These are phyloP conservation scores for Fusarium mangiferae DNA, from an alignment of 2,329 filamentous ascomycete species.

Conservation along the genomic window DNA sequence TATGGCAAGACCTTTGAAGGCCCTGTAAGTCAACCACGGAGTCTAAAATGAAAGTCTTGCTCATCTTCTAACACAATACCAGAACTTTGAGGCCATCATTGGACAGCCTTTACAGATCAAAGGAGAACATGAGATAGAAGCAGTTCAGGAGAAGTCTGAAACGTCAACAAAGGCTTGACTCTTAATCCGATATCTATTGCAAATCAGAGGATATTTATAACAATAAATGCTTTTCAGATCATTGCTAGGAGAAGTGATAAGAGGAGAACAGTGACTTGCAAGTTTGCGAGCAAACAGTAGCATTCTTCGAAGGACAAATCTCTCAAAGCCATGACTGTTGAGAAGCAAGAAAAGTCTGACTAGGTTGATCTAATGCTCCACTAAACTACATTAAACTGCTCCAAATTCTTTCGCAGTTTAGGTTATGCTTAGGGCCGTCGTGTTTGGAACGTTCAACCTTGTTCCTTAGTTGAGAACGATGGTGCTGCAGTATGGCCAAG, in stretches of 20 bases:
- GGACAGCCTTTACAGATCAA: not conserved
- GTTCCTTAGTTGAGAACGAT: not conserved
- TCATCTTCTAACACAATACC: not conserved
- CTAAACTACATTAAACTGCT: accelerated
- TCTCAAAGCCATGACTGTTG: not conserved
- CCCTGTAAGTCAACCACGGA: not conserved
- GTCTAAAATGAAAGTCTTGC: accelerated
- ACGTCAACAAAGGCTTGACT: not conserved
- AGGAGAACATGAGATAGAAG: not conserved
- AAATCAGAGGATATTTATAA: accelerated
- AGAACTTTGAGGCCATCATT: slow-evolving; percentile 11
- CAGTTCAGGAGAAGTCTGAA: not conserved
- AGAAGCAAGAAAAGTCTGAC: not conserved
- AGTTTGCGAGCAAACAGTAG: not conserved
- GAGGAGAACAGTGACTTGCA: not conserved
- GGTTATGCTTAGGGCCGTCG: not conserved
- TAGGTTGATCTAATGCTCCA: not conserved
- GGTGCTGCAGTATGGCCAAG: not conserved
- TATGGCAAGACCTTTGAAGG: slow-evolving; percentile 7
- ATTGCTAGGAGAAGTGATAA: too few relatives aligned
- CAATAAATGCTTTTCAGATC: accelerated
- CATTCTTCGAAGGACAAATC: accelerated
- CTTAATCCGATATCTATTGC: not conserved
- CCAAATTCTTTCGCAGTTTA: not conserved
- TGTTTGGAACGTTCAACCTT: not conserved